Percentiles rank a stretch among this genome's conserved stretches.
phyloP scores from a whole-genome alignment of 495 filamentous ascomycete species.

The Hypoxylon cercidicola region DNA sequence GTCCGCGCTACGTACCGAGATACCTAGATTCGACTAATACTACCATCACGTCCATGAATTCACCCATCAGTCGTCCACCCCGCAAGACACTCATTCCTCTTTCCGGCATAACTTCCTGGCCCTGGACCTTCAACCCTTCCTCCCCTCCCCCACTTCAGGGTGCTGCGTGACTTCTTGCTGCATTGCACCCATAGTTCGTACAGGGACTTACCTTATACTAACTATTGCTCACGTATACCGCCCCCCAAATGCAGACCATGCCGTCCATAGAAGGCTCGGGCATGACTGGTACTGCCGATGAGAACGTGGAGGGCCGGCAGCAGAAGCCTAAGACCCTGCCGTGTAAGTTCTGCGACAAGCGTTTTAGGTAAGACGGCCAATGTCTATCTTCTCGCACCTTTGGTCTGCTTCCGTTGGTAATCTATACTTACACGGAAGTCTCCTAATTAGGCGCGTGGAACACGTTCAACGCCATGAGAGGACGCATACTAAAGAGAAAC shows the following conservation, averaged over 20 bases:
- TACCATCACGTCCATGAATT: constrained; percentile 48
- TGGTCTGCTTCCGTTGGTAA: constrained; percentile 56
- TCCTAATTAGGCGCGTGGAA: constrained; percentile 64
- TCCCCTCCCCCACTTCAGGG: constrained; percentile 44
- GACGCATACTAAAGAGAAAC: constrained; percentile 70
- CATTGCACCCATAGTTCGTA: constrained; percentile 49
- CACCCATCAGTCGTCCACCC: constrained; percentile 49
- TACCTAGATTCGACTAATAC: constrained; percentile 45
- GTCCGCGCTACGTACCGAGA: constrained; percentile 45
- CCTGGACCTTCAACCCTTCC: constrained; percentile 46
- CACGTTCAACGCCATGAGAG: constrained; percentile 70
- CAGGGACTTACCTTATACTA: constrained; percentile 54
- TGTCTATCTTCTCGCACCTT: constrained; percentile 43
- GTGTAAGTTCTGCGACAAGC: constrained; percentile 65
- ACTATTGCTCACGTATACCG: constrained; percentile 43
- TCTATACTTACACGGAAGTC: constrained; percentile 46
- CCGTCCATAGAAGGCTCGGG: constrained; percentile 60
- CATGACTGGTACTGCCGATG: constrained; percentile 53
- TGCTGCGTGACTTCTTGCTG: constrained; percentile 51
- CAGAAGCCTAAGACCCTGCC: constrained; percentile 65
- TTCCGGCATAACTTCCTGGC: constrained; percentile 49
- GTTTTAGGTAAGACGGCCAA: constrained; percentile 60
- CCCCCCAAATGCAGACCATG: constrained; percentile 57
- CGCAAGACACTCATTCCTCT: constrained; percentile 50
- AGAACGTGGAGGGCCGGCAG: constrained; percentile 58